Evolutionary conservation across 2,329 filamentous ascomycete species (phyloP).

Genomic region (Sarocladium oryzae): DNA sequence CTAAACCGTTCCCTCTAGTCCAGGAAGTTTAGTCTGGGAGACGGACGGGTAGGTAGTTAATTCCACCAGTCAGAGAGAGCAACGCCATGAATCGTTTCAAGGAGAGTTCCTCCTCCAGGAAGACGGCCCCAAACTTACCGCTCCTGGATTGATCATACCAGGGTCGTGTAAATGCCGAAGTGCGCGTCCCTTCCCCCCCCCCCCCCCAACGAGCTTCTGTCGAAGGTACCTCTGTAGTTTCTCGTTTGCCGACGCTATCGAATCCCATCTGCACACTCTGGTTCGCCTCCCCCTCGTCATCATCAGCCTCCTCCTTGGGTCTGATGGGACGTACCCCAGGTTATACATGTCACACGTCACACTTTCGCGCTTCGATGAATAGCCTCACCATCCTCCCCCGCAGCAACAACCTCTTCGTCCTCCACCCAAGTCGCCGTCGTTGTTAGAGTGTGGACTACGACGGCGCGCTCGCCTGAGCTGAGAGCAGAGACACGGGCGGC

Average conservation of each 20-base stretch:
- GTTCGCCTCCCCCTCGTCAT: background rate
- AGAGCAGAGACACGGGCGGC: background rate
- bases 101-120: background rate
- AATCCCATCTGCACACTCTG: too few species aligned
- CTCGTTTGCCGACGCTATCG: background rate
- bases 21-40: too few species aligned
- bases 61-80: too few species aligned
- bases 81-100: too few species aligned
- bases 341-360: background rate
- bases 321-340: too few species aligned
- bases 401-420: slow-evolving; percentile 1
- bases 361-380: background rate
- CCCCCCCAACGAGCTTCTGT: slow-evolving; percentile 2
- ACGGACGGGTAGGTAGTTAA: too few species aligned
- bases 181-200: too few species aligned
- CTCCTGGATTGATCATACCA: too few species aligned
- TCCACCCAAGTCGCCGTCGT: background rate
- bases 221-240: background rate
- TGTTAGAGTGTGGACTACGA: background rate
- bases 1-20: too few species aligned
- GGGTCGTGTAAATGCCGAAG: background rate
- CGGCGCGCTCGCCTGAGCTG: background rate
- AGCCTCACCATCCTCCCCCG: background rate
- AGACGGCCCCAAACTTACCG: too few species aligned
- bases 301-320: too few species aligned